Conservation (phyloP, 192 early-diverging fungal species). For the Coemansia erecta region DNA sequence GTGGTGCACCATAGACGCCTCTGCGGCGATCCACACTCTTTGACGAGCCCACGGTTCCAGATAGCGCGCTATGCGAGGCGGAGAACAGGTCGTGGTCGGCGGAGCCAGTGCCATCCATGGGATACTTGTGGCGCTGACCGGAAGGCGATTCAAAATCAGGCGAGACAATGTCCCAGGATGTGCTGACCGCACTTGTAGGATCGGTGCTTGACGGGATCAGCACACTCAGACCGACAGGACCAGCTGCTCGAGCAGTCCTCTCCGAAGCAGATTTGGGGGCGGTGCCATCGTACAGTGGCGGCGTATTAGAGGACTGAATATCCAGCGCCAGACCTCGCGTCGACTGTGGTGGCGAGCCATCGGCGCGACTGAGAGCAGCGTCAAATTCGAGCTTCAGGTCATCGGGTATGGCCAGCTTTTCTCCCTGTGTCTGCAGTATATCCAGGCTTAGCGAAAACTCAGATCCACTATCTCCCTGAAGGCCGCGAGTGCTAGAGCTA, state of each 20-base stretch:
- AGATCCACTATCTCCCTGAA: constrained; percentile 25
- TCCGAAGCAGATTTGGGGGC: no score
- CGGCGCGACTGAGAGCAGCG: constrained; percentile 30
- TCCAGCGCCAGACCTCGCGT: constrained; percentile 19
- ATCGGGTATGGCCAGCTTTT: constrained; percentile 35
- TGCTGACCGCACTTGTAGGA: constrained; percentile 8
- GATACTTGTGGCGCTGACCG: background rate
- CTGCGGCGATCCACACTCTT: constrained; percentile 24
- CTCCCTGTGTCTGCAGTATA: constrained; percentile 20
- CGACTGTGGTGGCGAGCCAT: constrained; percentile 28
- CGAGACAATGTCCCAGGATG: constrained; percentile 35
- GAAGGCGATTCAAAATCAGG: constrained; percentile 19
- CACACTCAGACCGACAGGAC: constrained; percentile 26
- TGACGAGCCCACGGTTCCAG: background rate
- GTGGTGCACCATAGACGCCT: constrained; percentile 37
- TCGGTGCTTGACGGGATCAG: constrained; percentile 23
- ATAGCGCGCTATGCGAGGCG: constrained; percentile 8
- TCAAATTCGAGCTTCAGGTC: constrained; percentile 53
- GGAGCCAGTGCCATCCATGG: constrained; percentile 27
- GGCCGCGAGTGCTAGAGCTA: background rate
- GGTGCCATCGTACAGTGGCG: no score
- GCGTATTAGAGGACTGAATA: constrained; percentile 6
- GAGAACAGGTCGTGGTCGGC: constrained; percentile 11
- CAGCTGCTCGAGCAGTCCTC: background rate
- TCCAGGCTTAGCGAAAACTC: constrained; percentile 46